These are phyloP conservation scores for Cystobasidium onofrii DNA, from an alignment of 768 basidiomycete genomes.

Conservation along the genomic window DNA sequence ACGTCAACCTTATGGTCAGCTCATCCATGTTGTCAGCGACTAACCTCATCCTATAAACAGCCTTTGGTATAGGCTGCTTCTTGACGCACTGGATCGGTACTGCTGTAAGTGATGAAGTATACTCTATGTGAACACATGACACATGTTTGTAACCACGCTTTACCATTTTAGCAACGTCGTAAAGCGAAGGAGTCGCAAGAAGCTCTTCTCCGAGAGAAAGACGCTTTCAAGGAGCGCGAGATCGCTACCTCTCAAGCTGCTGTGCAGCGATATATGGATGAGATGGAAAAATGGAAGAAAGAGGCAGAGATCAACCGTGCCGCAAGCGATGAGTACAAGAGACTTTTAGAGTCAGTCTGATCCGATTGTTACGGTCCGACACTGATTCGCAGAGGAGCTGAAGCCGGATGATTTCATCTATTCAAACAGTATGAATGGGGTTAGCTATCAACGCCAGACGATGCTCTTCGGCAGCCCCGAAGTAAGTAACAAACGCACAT, in stretches of 20 bases:
- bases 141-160: no score
- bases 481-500: slow-evolving; percentile 16
- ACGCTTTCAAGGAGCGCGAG: slow-evolving; percentile 26
- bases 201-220: slow-evolving; percentile 20
- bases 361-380: neutral
- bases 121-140: neutral
- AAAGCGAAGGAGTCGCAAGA: slow-evolving; percentile 20
- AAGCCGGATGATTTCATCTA: neutral
- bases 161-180: neutral
- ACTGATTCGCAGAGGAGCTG: neutral
- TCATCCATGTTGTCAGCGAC: neutral
- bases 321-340: slow-evolving; percentile 28
- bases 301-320: slow-evolving; percentile 21
- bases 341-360: slow-evolving; percentile 16
- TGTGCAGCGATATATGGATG: slow-evolving; percentile 15
- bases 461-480: slow-evolving; percentile 24
- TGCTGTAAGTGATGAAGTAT: slow-evolving; percentile 7
- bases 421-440: neutral
- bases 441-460: slow-evolving; percentile 19
- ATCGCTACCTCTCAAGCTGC: slow-evolving; percentile 12
- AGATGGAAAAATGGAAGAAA: slow-evolving; percentile 14
- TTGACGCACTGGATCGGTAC: slow-evolving; percentile 4
- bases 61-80: neutral
- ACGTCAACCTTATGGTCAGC: neutral
- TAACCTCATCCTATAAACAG: neutral